Base-by-base conservation (phyloP, 768 basidiomycete genomes). In the Amanita rubescens region DNA sequence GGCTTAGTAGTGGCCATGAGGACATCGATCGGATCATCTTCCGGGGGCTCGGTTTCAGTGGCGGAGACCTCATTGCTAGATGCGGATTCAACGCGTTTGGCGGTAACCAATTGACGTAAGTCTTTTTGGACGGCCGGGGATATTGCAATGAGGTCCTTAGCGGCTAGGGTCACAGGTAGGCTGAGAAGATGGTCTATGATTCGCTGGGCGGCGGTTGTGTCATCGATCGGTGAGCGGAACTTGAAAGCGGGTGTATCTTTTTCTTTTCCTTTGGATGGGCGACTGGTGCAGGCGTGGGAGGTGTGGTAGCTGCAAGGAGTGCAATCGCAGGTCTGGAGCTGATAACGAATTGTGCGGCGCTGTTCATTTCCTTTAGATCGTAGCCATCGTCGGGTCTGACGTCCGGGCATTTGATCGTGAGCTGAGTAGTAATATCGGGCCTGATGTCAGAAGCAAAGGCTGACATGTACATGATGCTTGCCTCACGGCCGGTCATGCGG, bases 11-110 rank as follows among this genome's bases (percentile, higher is more conserved):
- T 37, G 5, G 35, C 35, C 12, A 12, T 11, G 12, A 37, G 12
- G 35, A 37, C 15, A 3, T 37, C 35, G 10, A n/a, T n/a, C n/a
- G n/a, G n/a, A n/a, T n/a, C n/a, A n/a, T n/a, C n/a, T 5, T 4
- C 3, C 4, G 5, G 5, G 8, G 56, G 37, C 12, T 58, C 38
- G 32, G 57, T 51, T 34, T 54, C 57, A 12, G n/a, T n/a, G n/a
- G 32, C 58, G 1, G 27, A 8, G n/a, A 8, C 5, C 27, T 30
- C 27, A 30, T 30, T 30, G 27, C 5, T 8, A 30, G 8, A 30
- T 3, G 35, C 35, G 35, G 35, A 37, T 12, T 37, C 35, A 4
- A 37, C 35, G 15, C 15, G 35, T 12, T 37, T 37, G 35, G 35
- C 15, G 35, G 35, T 37, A 37, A 37, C 35, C 35, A 37, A 11